Evolutionary conservation across 768 basidiomycete genomes (phyloP), one percentile per base, ranked within the genome.

Genomic region (Auriscalpium vulgare): DNA sequence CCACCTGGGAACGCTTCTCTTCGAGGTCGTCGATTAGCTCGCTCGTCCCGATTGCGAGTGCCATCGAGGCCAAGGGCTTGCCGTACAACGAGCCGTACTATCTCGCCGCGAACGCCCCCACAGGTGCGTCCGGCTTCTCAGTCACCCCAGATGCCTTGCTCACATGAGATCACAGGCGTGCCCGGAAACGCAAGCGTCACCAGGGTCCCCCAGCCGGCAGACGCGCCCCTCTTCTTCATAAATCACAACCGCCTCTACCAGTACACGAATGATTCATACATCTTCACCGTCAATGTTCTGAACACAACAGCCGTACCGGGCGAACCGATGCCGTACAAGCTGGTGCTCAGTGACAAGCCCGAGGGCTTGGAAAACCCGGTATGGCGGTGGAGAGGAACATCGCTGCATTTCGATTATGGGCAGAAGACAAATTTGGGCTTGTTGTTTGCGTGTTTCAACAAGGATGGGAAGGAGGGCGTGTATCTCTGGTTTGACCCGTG

Each of bases 341-440:
- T 85, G 38, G 66, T 74, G 8, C 61, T 78, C 21, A 76, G 72
- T 19, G 68, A 63, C 38, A 72, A 74, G 59, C 64, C 55, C 21
- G 67, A 66, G 29, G 74, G 75, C 29, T 65, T 79, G n/a, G 61
- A 60, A n/a, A 70, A 70, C 37, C 78, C 79, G 3, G 62, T 59
- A 10, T 84, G 82, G 82, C 63, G 74, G 50, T 85, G 81, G 80
- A 68, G 74, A 59, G 79, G 79, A 21, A 80, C 79, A 11, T 75
- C 75, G 75, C 71, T 83, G 36, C 62, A 66, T 53, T 77, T 77
- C 60, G 80, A 78, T 55, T 67, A 70, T 58, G 80, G 75, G 8
- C 23, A 62, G 16, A 65, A 65, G 58, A 71, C 72, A 17, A 78
- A 77, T 58, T 58, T 68, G n/a, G 77, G 77, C 5, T 55, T 79